Evolutionary conservation across 2,329 filamentous ascomycete genomes (phyloP).

Genomic region (Didymella pinodella): DNA sequence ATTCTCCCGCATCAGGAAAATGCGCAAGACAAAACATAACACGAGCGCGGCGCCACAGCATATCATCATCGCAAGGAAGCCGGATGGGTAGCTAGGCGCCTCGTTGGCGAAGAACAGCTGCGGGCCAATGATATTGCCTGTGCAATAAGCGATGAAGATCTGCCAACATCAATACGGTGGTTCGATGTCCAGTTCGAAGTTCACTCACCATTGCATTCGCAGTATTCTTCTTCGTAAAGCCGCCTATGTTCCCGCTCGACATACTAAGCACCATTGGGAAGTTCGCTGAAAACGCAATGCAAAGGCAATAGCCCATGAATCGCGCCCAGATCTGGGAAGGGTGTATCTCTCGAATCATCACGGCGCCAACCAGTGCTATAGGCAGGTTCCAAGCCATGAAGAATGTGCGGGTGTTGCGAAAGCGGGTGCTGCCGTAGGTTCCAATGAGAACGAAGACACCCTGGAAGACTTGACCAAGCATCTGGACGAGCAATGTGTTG

Average conservation of each 20-base stretch:
- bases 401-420: background rate
- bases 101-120: background rate
- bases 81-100: background rate
- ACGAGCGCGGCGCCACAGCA: background rate
- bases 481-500: constrained; percentile 33
- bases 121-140: background rate
- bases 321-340: constrained; percentile 17
- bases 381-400: background rate
- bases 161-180: background rate
- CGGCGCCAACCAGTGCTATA: background rate
- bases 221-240: background rate
- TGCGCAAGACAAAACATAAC: background rate
- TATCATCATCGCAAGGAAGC: background rate
- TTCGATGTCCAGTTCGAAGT: background rate
- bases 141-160: background rate
- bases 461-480: constrained; percentile 28
- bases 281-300: constrained; percentile 53
- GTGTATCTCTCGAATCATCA: background rate
- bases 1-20: background rate
- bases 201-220: background rate
- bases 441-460: constrained; percentile 27
- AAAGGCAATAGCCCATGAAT: constrained; percentile 42
- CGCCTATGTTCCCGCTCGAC: constrained; percentile 46
- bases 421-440: constrained; percentile 24
- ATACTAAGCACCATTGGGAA: constrained; percentile 44